Evolutionary conservation across 495 filamentous ascomycete species (phyloP), one percentile per base, ranked within the genome.

Genomic region (Umbilicaria muhlenbergii): DNA sequence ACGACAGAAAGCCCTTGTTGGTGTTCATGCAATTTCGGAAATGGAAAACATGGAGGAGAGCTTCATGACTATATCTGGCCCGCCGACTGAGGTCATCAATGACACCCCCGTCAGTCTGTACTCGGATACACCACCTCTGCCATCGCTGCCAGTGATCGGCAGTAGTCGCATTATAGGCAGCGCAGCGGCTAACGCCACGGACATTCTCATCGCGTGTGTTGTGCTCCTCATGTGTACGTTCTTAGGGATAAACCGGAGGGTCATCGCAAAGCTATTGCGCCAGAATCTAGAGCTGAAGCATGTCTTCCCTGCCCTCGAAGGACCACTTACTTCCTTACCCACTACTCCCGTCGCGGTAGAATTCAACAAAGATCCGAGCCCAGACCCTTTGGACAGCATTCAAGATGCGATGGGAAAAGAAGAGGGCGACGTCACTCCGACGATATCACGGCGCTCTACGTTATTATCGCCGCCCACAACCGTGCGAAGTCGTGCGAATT

Each of bases 261-360:
- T 66, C 33, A 55, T 74, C 8, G 60, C 61, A 31, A 69, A 69
- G 42, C 47, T 69, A 34, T 60, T 72, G 10, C 66, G 67, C 48
- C 64, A 66, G 41, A 69, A 68, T 43, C 54, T 75, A n/a, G 69
- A 73, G 40, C 52, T 74, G 33, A 67, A 72, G 45, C 69, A 70
- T 37, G 68, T 65, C 33, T 62, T 73, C 31, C 63, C 65, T 12
- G 60, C 63, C 11, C 62, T 67, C 38, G 67, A 64, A 38, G 66
- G 66, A 14, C 44, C 58, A 5, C 47, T 62, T 2, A 47, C 65
- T 39, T 69, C 69, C 13, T 51, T 69, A 3, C 69, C 69, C 5
- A 57, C 66, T 2, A 65, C 67, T 14, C 65, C 68, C 3, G 42
- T 66, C 18, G 47, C 49, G 35, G 61, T 32, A 53, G 55, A 17